Evolutionary conservation across 441 rosid species (phyloP), one percentile per base, ranked within the genome.

Genomic region (Gossypium schwendimanii): DNA sequence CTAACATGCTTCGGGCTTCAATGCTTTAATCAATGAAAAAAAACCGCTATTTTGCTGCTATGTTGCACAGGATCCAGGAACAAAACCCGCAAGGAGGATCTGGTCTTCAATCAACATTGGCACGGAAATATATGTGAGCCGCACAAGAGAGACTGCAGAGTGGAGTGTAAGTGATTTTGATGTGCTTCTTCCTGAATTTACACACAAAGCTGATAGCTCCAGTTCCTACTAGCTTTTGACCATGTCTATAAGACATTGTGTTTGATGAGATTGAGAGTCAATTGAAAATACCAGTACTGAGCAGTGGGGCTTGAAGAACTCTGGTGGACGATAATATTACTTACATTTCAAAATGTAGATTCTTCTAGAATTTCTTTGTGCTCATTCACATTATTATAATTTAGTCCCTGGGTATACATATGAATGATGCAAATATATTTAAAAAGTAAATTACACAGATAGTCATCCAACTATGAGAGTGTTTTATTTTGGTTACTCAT

Each of bases 91-190:
- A 28, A 81, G 82, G 67, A 85, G 87, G 6, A 5, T 87, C 21
- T 86, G 91, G 89, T 54, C 85, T 61, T 88, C 87, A 3, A 76
- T 87, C 59, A 81, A 86, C 74, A 88, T 91, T 31, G 96, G 87
- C 31, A 81, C 93, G 1, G 88, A 90, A 74, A 87, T 88, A 54
- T 88, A 85, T 12, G 85, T 85, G 33, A 88, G 91, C 82, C 81
- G 2, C 24, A 47, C 63, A 4, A 84, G 85, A 17, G 89, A 82
- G 75, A 87, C 84, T 49, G 90, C 88, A n/a, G 85, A 90, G 72
- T 88, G 90, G 93, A 80, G 83, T 50, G 86, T 85, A 28, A 88
- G 88, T 74, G 89, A 90, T 77, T 88, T 86, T 73, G 89, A 90
- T 78, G 85, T 88, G 10, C 75, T 87, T 69, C 82, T 85, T 76